Conservation (phyloP, 306 rosid species). For the Arachis hypogaea region DNA sequence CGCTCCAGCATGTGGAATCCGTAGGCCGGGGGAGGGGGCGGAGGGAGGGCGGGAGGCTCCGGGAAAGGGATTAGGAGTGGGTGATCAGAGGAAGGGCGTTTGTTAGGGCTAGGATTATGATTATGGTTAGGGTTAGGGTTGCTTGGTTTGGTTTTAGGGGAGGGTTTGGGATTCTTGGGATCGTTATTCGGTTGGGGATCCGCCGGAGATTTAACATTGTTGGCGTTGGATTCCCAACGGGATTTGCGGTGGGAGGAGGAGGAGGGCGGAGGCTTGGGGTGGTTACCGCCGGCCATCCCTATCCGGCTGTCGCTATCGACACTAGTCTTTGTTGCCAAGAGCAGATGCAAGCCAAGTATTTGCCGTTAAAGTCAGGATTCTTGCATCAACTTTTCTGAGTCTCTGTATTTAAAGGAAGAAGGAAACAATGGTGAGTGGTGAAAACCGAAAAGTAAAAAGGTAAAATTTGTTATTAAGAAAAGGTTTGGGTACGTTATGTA, state of each 20-base stretch:
- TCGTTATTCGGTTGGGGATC: slow-evolving; percentile 45
- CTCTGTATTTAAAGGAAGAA: too few species aligned
- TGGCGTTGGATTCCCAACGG: slow-evolving; percentile 70
- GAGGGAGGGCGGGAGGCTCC: slow-evolving; percentile 61
- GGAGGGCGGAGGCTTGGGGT: slow-evolving; percentile 52
- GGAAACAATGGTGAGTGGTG: too few species aligned
- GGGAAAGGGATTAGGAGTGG: slow-evolving; percentile 46
- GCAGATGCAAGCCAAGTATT: too few species aligned
- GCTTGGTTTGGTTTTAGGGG: slow-evolving; percentile 47
- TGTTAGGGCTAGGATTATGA: slow-evolving; percentile 3
- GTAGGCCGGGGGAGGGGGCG: slow-evolving; percentile 85
- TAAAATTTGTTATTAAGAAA: neutral
- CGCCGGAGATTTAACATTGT: slow-evolving; percentile 43
- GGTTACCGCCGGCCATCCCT: slow-evolving; percentile 82
- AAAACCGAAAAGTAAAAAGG: neutral
- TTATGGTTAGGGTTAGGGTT: slow-evolving; percentile 38
- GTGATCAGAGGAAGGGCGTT: slow-evolving; percentile 35
- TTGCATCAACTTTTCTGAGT: too few species aligned
- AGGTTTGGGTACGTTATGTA: neutral
- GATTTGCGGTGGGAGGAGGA: slow-evolving; percentile 70
- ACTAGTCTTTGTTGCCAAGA: too few species aligned
- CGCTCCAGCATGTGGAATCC: slow-evolving; percentile 99
- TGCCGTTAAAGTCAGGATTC: too few species aligned
- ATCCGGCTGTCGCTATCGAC: too few species aligned
- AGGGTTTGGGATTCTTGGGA: slow-evolving; percentile 49